Evolutionary conservation across 257 asterid genomes (phyloP).

Genomic region (Solanum dulcamara): DNA sequence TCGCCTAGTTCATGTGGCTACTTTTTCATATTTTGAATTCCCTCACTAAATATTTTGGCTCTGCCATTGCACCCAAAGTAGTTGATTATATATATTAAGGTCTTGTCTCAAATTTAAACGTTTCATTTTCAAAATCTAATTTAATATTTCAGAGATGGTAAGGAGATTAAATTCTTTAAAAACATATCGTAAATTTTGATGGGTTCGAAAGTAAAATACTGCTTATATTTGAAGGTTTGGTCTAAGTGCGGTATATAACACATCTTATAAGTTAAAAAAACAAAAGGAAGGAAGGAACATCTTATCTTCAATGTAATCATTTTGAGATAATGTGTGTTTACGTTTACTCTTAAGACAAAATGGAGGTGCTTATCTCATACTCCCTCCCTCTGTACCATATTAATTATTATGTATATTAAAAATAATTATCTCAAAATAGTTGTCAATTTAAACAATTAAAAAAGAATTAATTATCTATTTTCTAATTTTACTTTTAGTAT

Average conservation of each 20-base stretch:
- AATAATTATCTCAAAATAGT: too few relatives aligned
- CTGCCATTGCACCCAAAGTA: too few relatives aligned
- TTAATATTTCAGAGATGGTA: background rate
- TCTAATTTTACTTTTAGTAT: too few relatives aligned
- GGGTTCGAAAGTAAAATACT: background rate
- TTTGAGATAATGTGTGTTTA: background rate
- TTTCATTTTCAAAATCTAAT: background rate
- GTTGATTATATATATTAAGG: too few relatives aligned
- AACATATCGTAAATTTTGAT: background rate
- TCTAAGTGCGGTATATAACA: background rate
- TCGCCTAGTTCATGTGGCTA: too few relatives aligned
- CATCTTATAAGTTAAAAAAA: background rate
- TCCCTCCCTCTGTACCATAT: too few relatives aligned
- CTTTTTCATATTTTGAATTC: too few relatives aligned
- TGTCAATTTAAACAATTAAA: too few relatives aligned
- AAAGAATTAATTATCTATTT: too few relatives aligned
- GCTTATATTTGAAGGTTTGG: background rate
- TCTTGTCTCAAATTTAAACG: background rate
- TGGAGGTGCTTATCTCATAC: background rate
- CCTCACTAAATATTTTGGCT: too few relatives aligned
- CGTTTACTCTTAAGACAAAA: background rate
- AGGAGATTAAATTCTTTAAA: accelerated
- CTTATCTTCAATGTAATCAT: background rate
- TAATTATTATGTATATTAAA: too few relatives aligned
- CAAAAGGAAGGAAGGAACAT: background rate